Evolutionary conservation across 345 rosid genomes (phyloP).

Genomic region (Balakata baccata): DNA sequence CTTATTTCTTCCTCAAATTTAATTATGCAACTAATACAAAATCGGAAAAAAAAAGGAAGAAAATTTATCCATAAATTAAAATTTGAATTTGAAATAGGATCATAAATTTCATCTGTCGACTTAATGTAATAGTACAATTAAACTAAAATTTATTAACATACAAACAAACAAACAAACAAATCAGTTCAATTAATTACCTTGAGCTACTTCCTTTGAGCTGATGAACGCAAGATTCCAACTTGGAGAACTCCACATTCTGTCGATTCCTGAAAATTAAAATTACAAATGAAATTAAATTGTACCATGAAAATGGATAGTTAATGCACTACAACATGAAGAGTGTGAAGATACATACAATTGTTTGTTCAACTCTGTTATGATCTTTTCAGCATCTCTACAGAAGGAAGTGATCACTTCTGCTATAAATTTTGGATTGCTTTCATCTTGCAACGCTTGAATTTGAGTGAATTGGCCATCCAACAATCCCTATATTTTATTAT

Average conservation of each 20-base stretch:
- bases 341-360: slow-evolving; percentile 12
- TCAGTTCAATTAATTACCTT: slow-evolving; percentile 10
- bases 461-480: slow-evolving; percentile 31
- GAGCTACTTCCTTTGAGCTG: slow-evolving; percentile 29
- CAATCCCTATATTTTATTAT: slow-evolving; percentile 20
- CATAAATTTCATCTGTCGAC: too few species aligned
- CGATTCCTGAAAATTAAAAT: slow-evolving; percentile 12
- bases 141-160: too few species aligned
- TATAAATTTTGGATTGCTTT: slow-evolving; percentile 29
- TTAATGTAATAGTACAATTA: too few species aligned
- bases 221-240: slow-evolving; percentile 30
- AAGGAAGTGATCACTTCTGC: slow-evolving; percentile 36
- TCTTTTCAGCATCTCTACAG: slow-evolving; percentile 36
- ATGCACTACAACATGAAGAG: background rate
- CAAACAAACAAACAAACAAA: too few species aligned
- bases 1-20: too few species aligned
- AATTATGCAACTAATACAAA: too few species aligned
- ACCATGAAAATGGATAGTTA: too few species aligned
- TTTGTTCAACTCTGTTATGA: slow-evolving; percentile 31
- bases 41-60: too few species aligned
- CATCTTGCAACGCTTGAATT: slow-evolving; percentile 33
- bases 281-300: too few species aligned
- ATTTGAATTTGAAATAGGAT: too few species aligned
- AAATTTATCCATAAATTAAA: too few species aligned
- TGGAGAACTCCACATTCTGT: slow-evolving; percentile 16